These are phyloP conservation scores for Galeopsis tetrahit DNA, from an alignment of 257 asterid species.

Conservation along the genomic window DNA sequence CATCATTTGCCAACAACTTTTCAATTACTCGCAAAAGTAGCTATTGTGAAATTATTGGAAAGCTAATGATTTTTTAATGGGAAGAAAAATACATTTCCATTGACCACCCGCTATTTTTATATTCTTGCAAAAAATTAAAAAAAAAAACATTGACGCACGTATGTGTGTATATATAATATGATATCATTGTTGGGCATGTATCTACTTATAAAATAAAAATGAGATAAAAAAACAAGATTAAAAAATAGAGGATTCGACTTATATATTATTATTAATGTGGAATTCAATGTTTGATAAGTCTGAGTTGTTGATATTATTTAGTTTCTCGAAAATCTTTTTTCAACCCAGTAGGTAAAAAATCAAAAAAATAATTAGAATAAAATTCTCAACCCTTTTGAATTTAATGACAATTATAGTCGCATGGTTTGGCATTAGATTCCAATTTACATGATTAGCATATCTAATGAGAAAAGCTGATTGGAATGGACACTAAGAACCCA, in stretches of 20 bases:
- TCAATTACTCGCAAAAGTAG: conserved; percentile 12
- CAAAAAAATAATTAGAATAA: too few species aligned
- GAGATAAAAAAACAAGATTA: too few species aligned
- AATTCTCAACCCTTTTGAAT: too few species aligned
- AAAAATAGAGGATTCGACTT: background rate
- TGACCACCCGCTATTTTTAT: background rate
- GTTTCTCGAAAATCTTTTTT: too few species aligned
- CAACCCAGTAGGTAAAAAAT: too few species aligned
- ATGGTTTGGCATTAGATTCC: conserved; percentile 35
- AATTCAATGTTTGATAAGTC: too few species aligned
- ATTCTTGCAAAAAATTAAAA: too few species aligned
- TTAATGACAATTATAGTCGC: conserved; percentile 1
- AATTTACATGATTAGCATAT: conserved; percentile 32
- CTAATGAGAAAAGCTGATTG: conserved; percentile 18
- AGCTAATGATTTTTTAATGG: background rate
- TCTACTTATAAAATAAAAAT: background rate
- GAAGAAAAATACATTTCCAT: background rate
- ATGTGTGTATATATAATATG: background rate
- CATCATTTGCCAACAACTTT: background rate
- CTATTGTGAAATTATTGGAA: background rate
- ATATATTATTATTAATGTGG: too few species aligned
- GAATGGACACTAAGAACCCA: conserved; percentile 31
- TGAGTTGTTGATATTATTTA: too few species aligned
- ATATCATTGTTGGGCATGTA: background rate
- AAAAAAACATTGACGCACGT: too few species aligned